These are phyloP conservation scores for Termitomyces sp. DNA, from an alignment of 768 basidiomycete genomes.

Conservation along the genomic window DNA sequence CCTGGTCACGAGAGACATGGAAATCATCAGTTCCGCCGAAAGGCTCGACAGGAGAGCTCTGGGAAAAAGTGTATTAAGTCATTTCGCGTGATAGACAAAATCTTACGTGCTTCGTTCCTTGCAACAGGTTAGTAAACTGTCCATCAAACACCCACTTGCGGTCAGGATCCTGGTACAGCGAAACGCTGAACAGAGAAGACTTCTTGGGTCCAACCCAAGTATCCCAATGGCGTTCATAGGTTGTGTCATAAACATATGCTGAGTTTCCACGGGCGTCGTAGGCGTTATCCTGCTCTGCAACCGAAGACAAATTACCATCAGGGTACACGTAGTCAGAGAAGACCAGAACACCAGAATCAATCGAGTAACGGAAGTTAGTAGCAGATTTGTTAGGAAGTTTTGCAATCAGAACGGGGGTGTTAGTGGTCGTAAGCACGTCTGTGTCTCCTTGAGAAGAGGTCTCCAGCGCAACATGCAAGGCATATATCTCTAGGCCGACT, in stretches of 20 bases:
- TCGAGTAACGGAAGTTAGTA: constrained; percentile 67
- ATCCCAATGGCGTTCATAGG: constrained; percentile 78
- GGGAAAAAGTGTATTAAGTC: not conserved
- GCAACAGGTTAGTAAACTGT: constrained; percentile 56
- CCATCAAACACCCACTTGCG: constrained; percentile 52
- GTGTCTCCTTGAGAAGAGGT: constrained; percentile 21
- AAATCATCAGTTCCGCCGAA: constrained; percentile 86
- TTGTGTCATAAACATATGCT: constrained; percentile 67
- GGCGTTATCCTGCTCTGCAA: constrained; percentile 64
- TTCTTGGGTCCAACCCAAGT: constrained; percentile 72
- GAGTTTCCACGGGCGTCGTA: constrained; percentile 72
- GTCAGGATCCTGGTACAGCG: constrained; percentile 43
- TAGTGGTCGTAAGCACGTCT: constrained; percentile 28
- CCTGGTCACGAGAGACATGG: constrained; percentile 61
- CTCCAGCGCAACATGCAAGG: constrained; percentile 49
- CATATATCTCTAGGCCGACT: constrained; percentile 56
- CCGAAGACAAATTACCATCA: constrained; percentile 68
- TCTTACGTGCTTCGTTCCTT: constrained; percentile 69
- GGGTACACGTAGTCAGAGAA: constrained; percentile 84
- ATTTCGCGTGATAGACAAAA: not conserved
- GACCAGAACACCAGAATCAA: constrained; percentile 57
- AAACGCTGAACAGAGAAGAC: constrained; percentile 68
- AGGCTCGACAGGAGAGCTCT: constrained; percentile 79
- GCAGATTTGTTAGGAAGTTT: constrained; percentile 66
- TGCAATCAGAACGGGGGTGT: constrained; percentile 49